A percentile compares a stretch with the other conserved stretches of the same genome.
These are phyloP conservation scores for Macaranga tanarius DNA, from an alignment of 441 rosid species.

Conservation along the genomic window DNA sequence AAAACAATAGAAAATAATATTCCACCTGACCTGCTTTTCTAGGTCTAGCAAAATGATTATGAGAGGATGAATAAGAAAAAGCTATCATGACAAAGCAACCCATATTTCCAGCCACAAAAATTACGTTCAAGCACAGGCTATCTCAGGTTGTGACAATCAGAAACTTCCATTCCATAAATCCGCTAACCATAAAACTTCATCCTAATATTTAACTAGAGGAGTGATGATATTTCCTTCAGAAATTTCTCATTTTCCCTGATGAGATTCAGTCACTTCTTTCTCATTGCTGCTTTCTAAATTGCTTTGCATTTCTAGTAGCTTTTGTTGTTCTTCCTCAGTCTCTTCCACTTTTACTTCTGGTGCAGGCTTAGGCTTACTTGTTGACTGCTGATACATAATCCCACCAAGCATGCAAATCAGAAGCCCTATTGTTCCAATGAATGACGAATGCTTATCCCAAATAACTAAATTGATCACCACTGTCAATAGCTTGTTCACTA, in stretches of 20 bases:
- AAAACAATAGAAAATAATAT: background rate
- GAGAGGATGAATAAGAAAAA: background rate
- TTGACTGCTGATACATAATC: constrained; percentile 82
- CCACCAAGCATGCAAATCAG: constrained; percentile 92
- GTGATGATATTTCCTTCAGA: background rate
- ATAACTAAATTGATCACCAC: constrained; percentile 76
- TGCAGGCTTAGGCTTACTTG: constrained; percentile 56
- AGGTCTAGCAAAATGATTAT: background rate
- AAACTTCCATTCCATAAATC: background rate
- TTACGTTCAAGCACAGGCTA: background rate
- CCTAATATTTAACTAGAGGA: background rate
- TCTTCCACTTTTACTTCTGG: constrained; percentile 39
- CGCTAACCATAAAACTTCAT: background rate
- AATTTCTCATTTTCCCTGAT: background rate
- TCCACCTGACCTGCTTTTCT: background rate
- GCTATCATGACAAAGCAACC: background rate
- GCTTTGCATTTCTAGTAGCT: constrained; percentile 69
- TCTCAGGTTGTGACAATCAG: background rate
- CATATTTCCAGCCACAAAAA: background rate
- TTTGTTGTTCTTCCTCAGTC: constrained; percentile 63
- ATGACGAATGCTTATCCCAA: constrained; percentile 92
- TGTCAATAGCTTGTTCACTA: constrained; percentile 86
- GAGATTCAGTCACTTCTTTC: constrained; percentile 29
- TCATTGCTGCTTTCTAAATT: constrained; percentile 33
- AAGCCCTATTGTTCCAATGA: constrained; percentile 77